A percentile compares a stretch with the other conserved stretches of the same genome.
Evolutionary conservation across 805 yeast genomes (phyloP).

Genomic region (Danielia oregonensis): DNA sequence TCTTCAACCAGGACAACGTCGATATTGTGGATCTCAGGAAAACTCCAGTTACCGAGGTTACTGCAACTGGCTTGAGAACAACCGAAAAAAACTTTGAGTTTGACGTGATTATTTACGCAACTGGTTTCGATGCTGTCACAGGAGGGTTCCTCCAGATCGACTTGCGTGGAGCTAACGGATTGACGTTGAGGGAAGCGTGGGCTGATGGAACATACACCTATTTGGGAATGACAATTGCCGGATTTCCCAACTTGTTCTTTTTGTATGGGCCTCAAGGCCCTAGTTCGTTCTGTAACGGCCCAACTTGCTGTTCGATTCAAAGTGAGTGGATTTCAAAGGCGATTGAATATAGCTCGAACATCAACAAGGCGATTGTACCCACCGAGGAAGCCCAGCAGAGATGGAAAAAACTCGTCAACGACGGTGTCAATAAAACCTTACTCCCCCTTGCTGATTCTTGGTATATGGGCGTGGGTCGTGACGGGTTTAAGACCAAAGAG

Average conservation of each 20-base stretch:
- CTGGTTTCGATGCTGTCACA: constrained; percentile 20
- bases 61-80: constrained; percentile 14
- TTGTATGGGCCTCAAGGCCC: constrained; percentile 30
- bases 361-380: too few relatives aligned
- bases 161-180: constrained; percentile 2
- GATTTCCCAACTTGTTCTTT: constrained; percentile 25
- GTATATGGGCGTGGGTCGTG: too few relatives aligned
- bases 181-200: constrained; percentile 17
- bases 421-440: too few relatives aligned
- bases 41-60: constrained; percentile 8
- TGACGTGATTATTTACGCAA: constrained; percentile 16
- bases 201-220: constrained; percentile 18
- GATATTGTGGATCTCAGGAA: too few relatives aligned
- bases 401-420: too few relatives aligned
- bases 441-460: too few relatives aligned
- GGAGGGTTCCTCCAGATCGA: constrained; percentile 11
- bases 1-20: too few relatives aligned
- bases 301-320: constrained; percentile 21
- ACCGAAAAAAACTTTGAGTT: constrained; percentile 8
- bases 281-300: constrained; percentile 26
- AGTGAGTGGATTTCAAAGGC: too few relatives aligned
- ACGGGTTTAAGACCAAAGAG: too few relatives aligned
- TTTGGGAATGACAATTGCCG: constrained; percentile 19
- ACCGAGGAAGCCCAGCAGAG: too few relatives aligned
- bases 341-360: too few relatives aligned